These are phyloP conservation scores for Gossypium herbaceum DNA, from an alignment of 345 rosid genomes.

Conservation along the genomic window DNA sequence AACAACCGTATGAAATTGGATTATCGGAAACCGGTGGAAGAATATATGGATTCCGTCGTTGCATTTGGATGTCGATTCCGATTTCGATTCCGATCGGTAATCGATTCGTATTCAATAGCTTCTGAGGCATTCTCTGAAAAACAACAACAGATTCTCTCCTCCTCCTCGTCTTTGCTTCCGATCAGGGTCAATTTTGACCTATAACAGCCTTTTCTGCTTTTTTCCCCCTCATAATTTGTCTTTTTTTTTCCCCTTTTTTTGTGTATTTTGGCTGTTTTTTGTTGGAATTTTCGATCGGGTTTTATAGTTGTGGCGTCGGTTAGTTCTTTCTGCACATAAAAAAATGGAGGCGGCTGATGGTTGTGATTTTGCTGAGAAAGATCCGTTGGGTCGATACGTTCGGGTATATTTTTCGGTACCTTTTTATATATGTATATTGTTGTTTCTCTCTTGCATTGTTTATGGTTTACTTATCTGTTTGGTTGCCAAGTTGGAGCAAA, in stretches of 20 bases:
- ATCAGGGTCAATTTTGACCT: slow-evolving; percentile 1
- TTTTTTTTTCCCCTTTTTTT: background rate
- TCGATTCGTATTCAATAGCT: slow-evolving; percentile 39
- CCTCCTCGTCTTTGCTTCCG: background rate
- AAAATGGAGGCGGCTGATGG: slow-evolving; percentile 6
- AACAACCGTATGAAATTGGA: slow-evolving; percentile 11
- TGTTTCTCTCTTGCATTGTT: background rate
- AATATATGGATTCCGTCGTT: background rate
- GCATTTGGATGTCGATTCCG: slow-evolving; percentile 25
- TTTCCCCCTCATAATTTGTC: background rate
- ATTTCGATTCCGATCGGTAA: slow-evolving; percentile 28
- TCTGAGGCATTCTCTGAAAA: slow-evolving; percentile 44
- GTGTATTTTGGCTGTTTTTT: background rate
- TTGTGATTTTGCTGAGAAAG: slow-evolving; percentile 10
- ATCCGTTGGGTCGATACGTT: slow-evolving; percentile 15
- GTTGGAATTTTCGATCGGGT: slow-evolving; percentile 3
- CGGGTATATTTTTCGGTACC: background rate
- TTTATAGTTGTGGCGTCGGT: background rate
- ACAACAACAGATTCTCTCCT: slow-evolving; percentile 11
- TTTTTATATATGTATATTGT: background rate
- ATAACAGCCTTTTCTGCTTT: slow-evolving; percentile 6
- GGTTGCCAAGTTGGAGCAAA: background rate
- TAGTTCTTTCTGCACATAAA: background rate
- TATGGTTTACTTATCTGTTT: background rate
- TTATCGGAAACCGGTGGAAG: slow-evolving; percentile 19